These are phyloP conservation scores for Entonaema liquescens DNA, from an alignment of 495 filamentous ascomycete species.

Conservation along the genomic window DNA sequence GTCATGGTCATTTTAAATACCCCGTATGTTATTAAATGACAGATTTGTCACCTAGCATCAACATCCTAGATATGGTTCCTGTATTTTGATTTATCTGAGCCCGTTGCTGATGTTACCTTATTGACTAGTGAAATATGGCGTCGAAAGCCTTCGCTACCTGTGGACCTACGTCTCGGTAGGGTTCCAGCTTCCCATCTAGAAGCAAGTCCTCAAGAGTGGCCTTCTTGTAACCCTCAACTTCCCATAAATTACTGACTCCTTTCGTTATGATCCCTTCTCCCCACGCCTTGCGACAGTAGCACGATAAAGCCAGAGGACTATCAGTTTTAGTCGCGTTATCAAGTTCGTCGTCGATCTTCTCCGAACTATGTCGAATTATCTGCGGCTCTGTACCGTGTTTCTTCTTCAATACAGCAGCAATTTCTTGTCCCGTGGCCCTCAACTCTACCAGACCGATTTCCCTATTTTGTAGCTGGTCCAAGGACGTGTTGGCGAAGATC, in stretches of 20 bases:
- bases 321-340: conserved; percentile 18
- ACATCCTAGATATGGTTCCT: background rate
- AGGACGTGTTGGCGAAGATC: conserved; percentile 38
- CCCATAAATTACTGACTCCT: conserved; percentile 36
- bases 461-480: conserved; percentile 22
- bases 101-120: background rate
- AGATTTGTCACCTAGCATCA: too few species aligned
- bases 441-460: conserved; percentile 35
- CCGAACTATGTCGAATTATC: conserved; percentile 33
- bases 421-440: conserved; percentile 35
- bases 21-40: too few species aligned
- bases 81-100: background rate
- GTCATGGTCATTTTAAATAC: too few species aligned
- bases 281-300: conserved; percentile 39
- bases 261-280: conserved; percentile 22
- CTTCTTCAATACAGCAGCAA: conserved; percentile 28
- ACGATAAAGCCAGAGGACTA: conserved; percentile 19
- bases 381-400: conserved; percentile 35
- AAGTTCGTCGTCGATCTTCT: conserved; percentile 33
- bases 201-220: conserved; percentile 30
- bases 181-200: conserved; percentile 28
- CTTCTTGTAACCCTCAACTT: conserved; percentile 39
- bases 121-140: conserved; percentile 22
- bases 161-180: conserved; percentile 32
- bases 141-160: conserved; percentile 20